These are phyloP conservation scores for Pseudisothecium myosuroides DNA, from an alignment of 225 moss, liverwort and hornwort genomes.

Conservation along the genomic window DNA sequence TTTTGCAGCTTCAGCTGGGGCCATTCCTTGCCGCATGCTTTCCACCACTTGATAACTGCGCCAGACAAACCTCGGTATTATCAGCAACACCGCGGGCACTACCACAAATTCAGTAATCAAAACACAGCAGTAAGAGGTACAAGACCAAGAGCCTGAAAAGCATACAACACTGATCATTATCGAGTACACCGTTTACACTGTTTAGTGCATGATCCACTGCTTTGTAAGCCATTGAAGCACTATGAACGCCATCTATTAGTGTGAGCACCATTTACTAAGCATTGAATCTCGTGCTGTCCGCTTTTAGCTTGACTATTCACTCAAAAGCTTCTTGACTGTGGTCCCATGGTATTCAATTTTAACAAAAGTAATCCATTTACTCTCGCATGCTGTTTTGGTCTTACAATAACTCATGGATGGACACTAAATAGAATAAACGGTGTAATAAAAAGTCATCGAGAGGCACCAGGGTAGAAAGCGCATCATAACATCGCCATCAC, in stretches of 20 bases:
- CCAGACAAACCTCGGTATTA: neutral
- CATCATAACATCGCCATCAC: slow-evolving; percentile 99
- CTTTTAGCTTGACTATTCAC: neutral
- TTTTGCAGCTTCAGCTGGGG: slow-evolving; percentile 63
- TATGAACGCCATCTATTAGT: neutral
- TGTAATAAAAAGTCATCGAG: neutral
- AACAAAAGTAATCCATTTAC: neutral
- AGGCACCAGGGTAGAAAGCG: slow-evolving; percentile 83
- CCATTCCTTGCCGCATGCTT: slow-evolving; percentile 86
- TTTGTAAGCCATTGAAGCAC: neutral
- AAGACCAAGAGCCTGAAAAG: neutral
- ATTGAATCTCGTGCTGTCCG: neutral
- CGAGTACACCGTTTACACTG: neutral
- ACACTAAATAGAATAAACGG: neutral
- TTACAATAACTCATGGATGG: neutral
- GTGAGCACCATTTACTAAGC: neutral
- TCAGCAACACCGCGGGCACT: neutral
- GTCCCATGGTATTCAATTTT: neutral
- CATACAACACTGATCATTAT: neutral
- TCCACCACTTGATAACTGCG: slow-evolving; percentile 94
- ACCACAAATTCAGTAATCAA: neutral
- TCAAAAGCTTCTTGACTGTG: neutral
- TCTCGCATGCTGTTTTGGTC: neutral
- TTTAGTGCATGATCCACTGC: neutral
- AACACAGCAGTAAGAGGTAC: neutral